Base-by-base conservation (phyloP, 2,329 filamentous ascomycete species). In the Apiospora aurea region DNA sequence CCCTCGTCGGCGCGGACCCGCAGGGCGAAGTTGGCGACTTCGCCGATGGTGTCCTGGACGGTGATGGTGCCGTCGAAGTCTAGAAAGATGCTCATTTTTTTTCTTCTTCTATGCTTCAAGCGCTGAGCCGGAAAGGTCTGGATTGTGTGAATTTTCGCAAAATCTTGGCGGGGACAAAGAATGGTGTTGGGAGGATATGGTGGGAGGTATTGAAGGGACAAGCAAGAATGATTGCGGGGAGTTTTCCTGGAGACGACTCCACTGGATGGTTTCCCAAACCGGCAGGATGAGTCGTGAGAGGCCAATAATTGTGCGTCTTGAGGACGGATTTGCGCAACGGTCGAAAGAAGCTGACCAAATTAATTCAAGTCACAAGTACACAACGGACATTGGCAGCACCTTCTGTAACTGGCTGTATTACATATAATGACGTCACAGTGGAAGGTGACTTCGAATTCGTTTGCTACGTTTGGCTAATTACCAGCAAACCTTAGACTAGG, bases 51-150 rank as follows among this genome's bases (percentile, higher is more conserved):
- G 80, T 90, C 88, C 43, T 83, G 73, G 16, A 81, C 79, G 24
- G 88, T 90, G 74, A 90, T 89, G 21, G 88, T 90, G 73, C 87
- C 87, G 79, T 90, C 88, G 78, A 90, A 90, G 76, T 90, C 88
- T 26, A 90, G 82, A 47, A 90, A 78, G 53, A 90, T 80, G 73
- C 83, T 82, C 83, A 86, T 81, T 64, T 38, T 8, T n/a, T n/a
- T n/a, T n/a, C n/a, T n/a, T n/a, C n/a, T n/a, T 34, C 34, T 64
- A 18, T n/a, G 57, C 16, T 34, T 21, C 16, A n/a, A 18, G n/a
- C 16, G 29, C 29, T 13, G 18, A 61, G 16, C 7, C 41, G 41
- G 13, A 43, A 6, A 29, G 2, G 34, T 8, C 4, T 38, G 34
- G 7, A 5, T 38, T 38, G 34, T 38, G 7, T n/a, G n/a, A n/a